Evolutionary conservation across 164 flowering plant genomes (phyloP), one percentile per base, ranked within the genome.

Genomic region (Echeveria elegans): DNA sequence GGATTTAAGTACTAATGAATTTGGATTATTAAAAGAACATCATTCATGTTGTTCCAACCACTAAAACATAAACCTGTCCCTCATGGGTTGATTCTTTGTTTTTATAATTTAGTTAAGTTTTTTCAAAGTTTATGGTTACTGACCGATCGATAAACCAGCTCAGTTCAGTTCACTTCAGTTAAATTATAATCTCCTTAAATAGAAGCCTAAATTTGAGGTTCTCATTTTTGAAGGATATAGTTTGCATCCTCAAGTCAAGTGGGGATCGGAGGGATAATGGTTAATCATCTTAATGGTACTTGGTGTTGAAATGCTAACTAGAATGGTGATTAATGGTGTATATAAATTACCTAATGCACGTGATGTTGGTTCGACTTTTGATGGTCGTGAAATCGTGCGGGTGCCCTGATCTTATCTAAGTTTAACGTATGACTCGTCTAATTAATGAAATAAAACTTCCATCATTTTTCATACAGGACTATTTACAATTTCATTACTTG

Each of bases 301-400:
- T 56, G 61, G 61, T 28, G 28, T 56, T 56, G 10, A 29, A 56
- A 56, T 56, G 61, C 14, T 56, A 56, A 19, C 23, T 28, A 11
- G 32, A 28, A 56, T 12, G 32, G 61, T 56, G 7, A 56, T 56
- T 18, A 28, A 18, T 47, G 26, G 26, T 53, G 31, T 24, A 53
- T 9, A 21, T 53, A 53, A n/a, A 53, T 53, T 53, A 53, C 60
- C 32, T 56, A 2, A 26, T 56, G 61, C 61, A 28, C 61, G 61
- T 56, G 61, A 56, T 56, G 32, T 12, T 56, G 61, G 61, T 56
- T 56, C 61, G 32, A 26, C 61, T 56, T 56, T 56, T 28, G 16
- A 56, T 56, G 32, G 61, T 56, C 61, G 61, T 56, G 61, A 26
- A 19, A 56, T 26, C 61, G 23, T 56, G 19, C 32, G 32, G 32